Conservation (phyloP, 2,329 filamentous ascomycete genomes). For the Rhynchosporium agropyri region DNA sequence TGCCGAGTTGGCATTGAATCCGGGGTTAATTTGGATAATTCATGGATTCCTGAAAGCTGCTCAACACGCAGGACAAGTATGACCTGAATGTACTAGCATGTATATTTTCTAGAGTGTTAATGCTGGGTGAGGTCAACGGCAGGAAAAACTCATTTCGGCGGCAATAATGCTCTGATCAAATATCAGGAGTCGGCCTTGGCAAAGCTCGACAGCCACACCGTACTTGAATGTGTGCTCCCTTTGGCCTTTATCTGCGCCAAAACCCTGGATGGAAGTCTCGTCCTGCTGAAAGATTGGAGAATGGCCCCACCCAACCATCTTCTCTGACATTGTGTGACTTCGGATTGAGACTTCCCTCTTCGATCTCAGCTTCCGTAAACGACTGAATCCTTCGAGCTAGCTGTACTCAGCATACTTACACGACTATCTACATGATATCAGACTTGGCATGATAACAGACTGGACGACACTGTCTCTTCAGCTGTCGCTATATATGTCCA, state of each 20-base stretch:
- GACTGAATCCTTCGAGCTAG: slow-evolving; percentile 8
- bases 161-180: slow-evolving; percentile 30
- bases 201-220: slow-evolving; percentile 22
- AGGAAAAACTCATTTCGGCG: slow-evolving; percentile 35
- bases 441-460: slow-evolving; percentile 15
- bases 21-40: slow-evolving; percentile 32
- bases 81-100: slow-evolving; percentile 25
- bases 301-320: slow-evolving; percentile 25
- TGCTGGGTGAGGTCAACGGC: slow-evolving; percentile 19
- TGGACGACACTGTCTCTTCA: slow-evolving; percentile 12
- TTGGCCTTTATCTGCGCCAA: slow-evolving; percentile 20
- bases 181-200: slow-evolving; percentile 30
- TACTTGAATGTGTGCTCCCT: slow-evolving; percentile 29
- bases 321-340: slow-evolving; percentile 29
- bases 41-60: slow-evolving; percentile 19
- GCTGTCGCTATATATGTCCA: slow-evolving; percentile 19
- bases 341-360: slow-evolving; percentile 17
- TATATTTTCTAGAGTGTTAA: slow-evolving; percentile 17
- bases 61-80: slow-evolving; percentile 19
- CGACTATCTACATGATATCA: too few relatives aligned
- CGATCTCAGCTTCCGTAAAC: slow-evolving; percentile 30
- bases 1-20: slow-evolving; percentile 26
- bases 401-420: too few relatives aligned
- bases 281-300: slow-evolving; percentile 21
- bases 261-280: slow-evolving; percentile 19